Evolutionary conservation across 2,329 filamentous ascomycete genomes (phyloP).

Genomic region (Penicillium sp.): DNA sequence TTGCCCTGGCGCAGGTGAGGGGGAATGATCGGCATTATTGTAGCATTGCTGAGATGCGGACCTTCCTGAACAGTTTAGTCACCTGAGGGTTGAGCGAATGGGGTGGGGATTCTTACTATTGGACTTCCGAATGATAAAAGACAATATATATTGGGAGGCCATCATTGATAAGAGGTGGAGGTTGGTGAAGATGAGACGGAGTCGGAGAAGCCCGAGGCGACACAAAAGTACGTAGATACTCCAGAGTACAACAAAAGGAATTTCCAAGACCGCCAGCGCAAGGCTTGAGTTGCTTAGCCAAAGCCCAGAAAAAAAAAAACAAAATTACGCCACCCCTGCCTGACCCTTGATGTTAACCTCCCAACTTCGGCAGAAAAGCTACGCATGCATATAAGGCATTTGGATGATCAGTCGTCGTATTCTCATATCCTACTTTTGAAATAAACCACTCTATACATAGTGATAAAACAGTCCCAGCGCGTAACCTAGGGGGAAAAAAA

Average conservation of each 20-base stretch:
- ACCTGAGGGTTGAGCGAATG: not conserved
- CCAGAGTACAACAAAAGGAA: no score
- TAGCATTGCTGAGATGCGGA: slow-evolving; percentile 5
- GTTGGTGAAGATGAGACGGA: not conserved
- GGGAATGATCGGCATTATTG: slow-evolving; percentile 11
- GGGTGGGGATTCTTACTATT: not conserved
- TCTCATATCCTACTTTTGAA: slow-evolving; percentile 21
- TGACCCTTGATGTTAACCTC: no score
- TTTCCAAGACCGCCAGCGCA: slow-evolving; percentile 11
- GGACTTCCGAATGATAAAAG: not conserved
- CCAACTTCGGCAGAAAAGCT: no score
- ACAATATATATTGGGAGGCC: not conserved
- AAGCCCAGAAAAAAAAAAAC: no score
- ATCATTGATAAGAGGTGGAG: not conserved
- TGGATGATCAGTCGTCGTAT: slow-evolving; percentile 12
- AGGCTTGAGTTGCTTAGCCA: slow-evolving; percentile 18
- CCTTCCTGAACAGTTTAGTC: slow-evolving; percentile 12
- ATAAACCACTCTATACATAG: slow-evolving; percentile 15
- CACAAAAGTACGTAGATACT: not conserved
- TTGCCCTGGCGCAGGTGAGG: slow-evolving; percentile 1
- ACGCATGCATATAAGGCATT: not conserved
- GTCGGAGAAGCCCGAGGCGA: slow-evolving; percentile 1
- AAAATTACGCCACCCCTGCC: no score
- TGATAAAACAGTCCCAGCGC: slow-evolving; percentile 15
- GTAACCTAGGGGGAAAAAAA: not conserved